Base-by-base conservation (phyloP, 495 filamentous ascomycete genomes). In the Lophiotrema nucula region DNA sequence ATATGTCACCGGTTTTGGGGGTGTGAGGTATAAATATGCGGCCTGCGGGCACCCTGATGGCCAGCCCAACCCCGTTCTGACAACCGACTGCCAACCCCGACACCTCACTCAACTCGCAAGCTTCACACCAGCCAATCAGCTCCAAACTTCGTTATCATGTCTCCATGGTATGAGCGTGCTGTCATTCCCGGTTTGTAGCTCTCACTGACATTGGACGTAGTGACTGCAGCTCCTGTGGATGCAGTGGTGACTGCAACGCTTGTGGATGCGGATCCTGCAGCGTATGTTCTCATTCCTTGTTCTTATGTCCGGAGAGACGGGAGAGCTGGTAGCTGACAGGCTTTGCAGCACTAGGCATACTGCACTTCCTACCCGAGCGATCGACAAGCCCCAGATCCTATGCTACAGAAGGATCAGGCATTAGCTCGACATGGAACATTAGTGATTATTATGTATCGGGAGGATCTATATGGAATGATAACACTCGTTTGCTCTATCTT, bases 131-230 rank as follows among this genome's bases (percentile, higher is more conserved):
- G 10, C 21, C 44, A 47, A 47, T 25, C 44, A 25, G 8, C 12
- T 44, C 6, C 12, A 8, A 44, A n/a, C n/a, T n/a, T 44, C 41
- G 41, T 11, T 6, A 44, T 44, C 23, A 47, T 47, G 38, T 45
- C 38, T 46, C 51, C 51, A n/a, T 55, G 37, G 51, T 55, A 55
- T 18, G 39, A 6, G 10, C 6, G 18, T 15, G 16, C 51, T 46
- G 25, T 22, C 27, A 11, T 28, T 55, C 16, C 37, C 3, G 41
- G 13, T 28, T 1, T 19, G 51, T 11, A 24, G 18, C 15, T 27
- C 16, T 8, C 1, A 27, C 2, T 25, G 26, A 24, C 18, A 22
- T 10, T 23, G 12, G 18, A 18, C 4, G 12, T 47, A 47, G 44
- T 28, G 24, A 47, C 23, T 47, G 44, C 24, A 5, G 10, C 19